phyloP scores from a whole-genome alignment of 2,329 filamentous ascomycete genomes.

The Ophiostoma ips region DNA sequence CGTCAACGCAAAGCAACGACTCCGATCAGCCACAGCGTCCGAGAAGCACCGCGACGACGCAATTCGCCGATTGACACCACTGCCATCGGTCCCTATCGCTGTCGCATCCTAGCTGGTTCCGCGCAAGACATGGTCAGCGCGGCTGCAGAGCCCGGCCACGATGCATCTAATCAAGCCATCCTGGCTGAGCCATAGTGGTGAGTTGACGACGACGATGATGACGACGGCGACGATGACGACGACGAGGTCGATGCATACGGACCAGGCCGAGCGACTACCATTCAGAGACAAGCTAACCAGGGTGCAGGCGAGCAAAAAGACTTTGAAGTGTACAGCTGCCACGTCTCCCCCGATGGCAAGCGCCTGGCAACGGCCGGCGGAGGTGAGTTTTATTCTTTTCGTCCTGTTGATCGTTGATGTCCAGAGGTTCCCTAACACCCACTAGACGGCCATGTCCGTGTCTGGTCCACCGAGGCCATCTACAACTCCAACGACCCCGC shows the following conservation, averaged over 20 bases:
- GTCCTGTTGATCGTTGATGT: background rate
- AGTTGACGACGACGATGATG: constrained; percentile 14
- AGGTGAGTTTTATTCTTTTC: constrained; percentile 38
- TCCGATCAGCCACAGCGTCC: background rate
- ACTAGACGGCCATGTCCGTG: constrained; percentile 79
- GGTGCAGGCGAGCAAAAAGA: constrained; percentile 79
- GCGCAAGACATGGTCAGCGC: constrained; percentile 13
- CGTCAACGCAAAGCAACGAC: constrained; percentile 16
- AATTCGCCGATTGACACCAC: no score
- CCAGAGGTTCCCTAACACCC: constrained; percentile 20
- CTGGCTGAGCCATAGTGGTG: constrained; percentile 90
- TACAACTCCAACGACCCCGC: constrained; percentile 60
- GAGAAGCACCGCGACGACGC: background rate
- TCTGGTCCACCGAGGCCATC: constrained; percentile 95
- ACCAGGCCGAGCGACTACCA: no score
- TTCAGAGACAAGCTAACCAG: background rate
- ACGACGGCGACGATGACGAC: background rate
- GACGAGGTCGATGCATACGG: background rate
- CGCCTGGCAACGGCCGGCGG: constrained; percentile 88
- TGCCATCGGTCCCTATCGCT: no score
- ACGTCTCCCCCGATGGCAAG: constrained; percentile 87
- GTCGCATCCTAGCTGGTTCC: background rate
- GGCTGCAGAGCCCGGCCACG: constrained; percentile 16
- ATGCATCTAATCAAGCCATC: constrained; percentile 90
- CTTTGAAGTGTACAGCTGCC: constrained; percentile 96